Evolutionary conservation across 2,329 filamentous ascomycete species (phyloP).

Genomic region (Periconia sp.): DNA sequence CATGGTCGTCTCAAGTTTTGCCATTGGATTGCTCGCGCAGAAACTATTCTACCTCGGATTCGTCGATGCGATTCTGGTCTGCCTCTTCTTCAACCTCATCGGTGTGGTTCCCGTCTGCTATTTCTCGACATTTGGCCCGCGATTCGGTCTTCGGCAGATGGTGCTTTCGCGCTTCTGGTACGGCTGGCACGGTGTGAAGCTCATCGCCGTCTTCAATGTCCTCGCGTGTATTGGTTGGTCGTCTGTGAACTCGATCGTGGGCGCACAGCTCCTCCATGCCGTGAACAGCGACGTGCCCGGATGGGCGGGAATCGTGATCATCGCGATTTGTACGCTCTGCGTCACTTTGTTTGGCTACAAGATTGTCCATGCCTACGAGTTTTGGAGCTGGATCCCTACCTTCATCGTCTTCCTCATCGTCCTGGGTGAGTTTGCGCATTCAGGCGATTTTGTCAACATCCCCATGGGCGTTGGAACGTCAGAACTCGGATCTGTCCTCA

Average conservation of each 20-base stretch:
- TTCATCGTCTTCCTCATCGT: constrained; percentile 76
- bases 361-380: constrained; percentile 78
- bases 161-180: constrained; percentile 80
- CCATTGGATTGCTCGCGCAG: constrained; percentile 74
- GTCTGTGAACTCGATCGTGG: constrained; percentile 79
- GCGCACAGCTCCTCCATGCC: constrained; percentile 76
- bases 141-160: constrained; percentile 79
- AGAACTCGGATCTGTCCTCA: constrained; percentile 68
- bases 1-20: constrained; percentile 78
- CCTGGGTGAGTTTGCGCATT: constrained; percentile 70
- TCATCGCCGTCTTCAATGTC: constrained; percentile 74
- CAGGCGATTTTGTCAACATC: constrained; percentile 67
- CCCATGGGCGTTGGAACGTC: constrained; percentile 65
- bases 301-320: constrained; percentile 76
- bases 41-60: constrained; percentile 74
- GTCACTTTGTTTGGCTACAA: constrained; percentile 79
- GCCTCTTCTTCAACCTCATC: constrained; percentile 77
- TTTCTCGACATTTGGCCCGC: constrained; percentile 78
- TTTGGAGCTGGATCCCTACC: constrained; percentile 75
- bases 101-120: constrained; percentile 76
- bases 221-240: constrained; percentile 77
- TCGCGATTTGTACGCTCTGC: constrained; percentile 69
- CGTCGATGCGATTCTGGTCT: constrained; percentile 72
- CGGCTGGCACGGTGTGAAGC: constrained; percentile 72
- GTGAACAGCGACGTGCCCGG: constrained; percentile 74